phyloP scores from a whole-genome alignment of 495 filamentous ascomycete genomes.

The Daldinia childiae region DNA sequence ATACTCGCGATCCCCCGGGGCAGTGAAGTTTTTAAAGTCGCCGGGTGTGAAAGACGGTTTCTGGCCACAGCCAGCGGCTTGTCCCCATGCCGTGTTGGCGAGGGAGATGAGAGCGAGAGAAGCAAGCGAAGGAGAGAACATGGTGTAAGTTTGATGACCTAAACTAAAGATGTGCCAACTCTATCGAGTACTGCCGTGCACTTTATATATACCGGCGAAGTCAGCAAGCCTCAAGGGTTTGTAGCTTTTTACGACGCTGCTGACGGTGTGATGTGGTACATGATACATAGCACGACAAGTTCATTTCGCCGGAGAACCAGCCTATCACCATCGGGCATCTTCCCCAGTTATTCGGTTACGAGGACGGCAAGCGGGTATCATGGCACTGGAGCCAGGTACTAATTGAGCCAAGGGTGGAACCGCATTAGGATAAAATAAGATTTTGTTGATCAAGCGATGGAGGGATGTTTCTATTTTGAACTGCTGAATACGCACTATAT shows the following conservation, averaged over 20 bases:
- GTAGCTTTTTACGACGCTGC: background rate
- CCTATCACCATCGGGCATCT: background rate
- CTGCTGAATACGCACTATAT: background rate
- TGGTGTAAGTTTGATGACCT: background rate
- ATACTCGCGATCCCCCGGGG: constrained; percentile 48
- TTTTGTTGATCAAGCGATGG: too few species aligned
- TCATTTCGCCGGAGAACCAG: background rate
- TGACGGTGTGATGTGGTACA: background rate
- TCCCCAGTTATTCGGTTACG: background rate
- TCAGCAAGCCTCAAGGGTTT: background rate
- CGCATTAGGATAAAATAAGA: background rate
- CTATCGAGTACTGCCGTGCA: background rate
- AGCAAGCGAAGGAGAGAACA: constrained; percentile 19
- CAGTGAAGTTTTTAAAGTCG: constrained; percentile 31
- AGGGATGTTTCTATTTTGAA: constrained; percentile 26
- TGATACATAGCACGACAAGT: background rate
- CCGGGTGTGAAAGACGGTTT: constrained; percentile 19
- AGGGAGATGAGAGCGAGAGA: constrained; percentile 16
- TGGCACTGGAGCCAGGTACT: background rate
- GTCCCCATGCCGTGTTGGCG: constrained; percentile 12
- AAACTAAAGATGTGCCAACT: background rate
- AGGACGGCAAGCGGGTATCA: background rate
- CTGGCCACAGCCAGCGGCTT: constrained; percentile 21
- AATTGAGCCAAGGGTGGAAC: constrained; percentile 1
- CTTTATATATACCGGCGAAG: background rate